Evolutionary conservation across 2,329 filamentous ascomycete species (phyloP), one percentile per base, ranked within the genome.

Genomic region (Colletotrichum salicis): DNA sequence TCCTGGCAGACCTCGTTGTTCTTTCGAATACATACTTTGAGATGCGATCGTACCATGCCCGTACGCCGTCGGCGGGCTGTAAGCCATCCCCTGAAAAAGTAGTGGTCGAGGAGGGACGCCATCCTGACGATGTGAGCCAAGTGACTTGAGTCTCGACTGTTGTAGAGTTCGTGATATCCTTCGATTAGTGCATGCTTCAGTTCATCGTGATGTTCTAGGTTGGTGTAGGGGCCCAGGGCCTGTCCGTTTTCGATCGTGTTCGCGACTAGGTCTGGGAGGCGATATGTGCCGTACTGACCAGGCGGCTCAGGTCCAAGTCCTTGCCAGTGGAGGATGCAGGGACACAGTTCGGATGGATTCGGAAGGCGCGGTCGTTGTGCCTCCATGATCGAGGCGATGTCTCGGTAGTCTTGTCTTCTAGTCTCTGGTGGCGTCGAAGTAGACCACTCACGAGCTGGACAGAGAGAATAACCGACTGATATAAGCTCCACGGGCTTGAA

Each of bases 61-160:
- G 12, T 24, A 4, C 37, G 22, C 29, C 33, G 24, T 15, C 33
- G 35, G 2, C 13, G 11, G 7, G 13, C 33, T 1, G 70, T 66
- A 5, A 72, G 70, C 27, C 60, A 55, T 2, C 66, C 60, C n/a
- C 45, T 31, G 37, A 70, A 54, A 57, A 72, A 72, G 27, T 33
- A 58, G 22, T 56, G 35, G 11, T 72, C 61, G 11, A 72, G 12
- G 24, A 65, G 22, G 11, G 41, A 22, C n/a, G 61, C 70, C 19
- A 57, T 33, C 6, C 37, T 19, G 56, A 58, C 29, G 6, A 72
- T 19, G 24, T 48, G 31, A 3, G 4, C 13, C 45, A 52, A 52
- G 24, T 72, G 64, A 7, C 37, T 56, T 3, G 12, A 27, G 13
- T 45, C 27, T 8, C 2, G 22, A 12, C 13, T 64, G 29, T 72